Evolutionary conservation across 169 alveolate species (phyloP), one percentile per base, ranked within the genome.

Genomic region (Babesia sp.): DNA sequence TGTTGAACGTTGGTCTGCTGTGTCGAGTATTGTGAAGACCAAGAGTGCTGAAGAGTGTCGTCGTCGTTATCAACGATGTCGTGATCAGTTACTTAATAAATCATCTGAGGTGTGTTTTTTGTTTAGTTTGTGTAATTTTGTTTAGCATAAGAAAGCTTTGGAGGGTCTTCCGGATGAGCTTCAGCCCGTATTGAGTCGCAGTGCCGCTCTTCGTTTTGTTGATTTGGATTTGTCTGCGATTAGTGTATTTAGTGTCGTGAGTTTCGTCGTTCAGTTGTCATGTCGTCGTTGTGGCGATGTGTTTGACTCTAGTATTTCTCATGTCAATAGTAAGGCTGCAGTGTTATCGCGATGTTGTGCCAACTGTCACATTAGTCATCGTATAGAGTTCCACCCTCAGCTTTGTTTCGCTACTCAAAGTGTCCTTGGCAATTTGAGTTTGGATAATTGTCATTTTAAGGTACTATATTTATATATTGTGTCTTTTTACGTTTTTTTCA

Each of bases 1-100:
- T 22, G 48, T 16, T n/a, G 41, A 79, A 70, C 24, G 63, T 31
- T 79, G 87, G 87, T 24, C 73, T 4, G 44, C 73, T 1, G 73
- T 79, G 14, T 60, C 87, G 22, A 57, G 39, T n/a, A 24, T 79
- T 5, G 87, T 79, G n/a, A 79, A 79, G 83, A 79, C 87, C 2
- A 79, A 71, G 60, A 79, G 72, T 20, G 74, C 87, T 4, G 87
- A 71, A n/a, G 83, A 79, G 54, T 79, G 87, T 59, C 61, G 87
- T 12, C 73, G 57, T 11, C 51, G 87, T n/a, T 79, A 69, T 39
- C 53, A 64, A 44, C 64, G 87, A 12, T 70, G 82, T n/a, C 37
- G 87, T 0, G 85, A 79, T 46, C 69, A 53, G 26, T 63, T 77
- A 50, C 74, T 41, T 9, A 76, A 50, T 41, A 79, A 79, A 34